Conservation (phyloP, 306 rosid species). For the Vigna hirtella region DNA sequence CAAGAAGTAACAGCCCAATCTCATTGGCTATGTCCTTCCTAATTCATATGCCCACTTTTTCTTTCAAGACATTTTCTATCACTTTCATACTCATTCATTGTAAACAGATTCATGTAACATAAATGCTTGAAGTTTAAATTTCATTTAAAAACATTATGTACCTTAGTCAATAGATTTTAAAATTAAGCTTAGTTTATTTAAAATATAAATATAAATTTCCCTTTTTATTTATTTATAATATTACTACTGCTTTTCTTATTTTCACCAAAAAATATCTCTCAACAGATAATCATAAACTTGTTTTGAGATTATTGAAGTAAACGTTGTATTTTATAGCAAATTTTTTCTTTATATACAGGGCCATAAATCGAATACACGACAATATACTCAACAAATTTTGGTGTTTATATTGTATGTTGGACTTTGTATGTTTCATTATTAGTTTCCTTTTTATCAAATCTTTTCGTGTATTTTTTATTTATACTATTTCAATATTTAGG, state of each 20-base stretch:
- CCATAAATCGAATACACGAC: too few species aligned
- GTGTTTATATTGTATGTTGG: too few species aligned
- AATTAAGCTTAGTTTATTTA: background rate
- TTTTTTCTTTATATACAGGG: too few species aligned
- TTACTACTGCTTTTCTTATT: background rate
- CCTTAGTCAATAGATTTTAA: background rate
- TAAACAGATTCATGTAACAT: background rate
- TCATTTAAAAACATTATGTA: background rate
- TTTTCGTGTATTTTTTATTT: too few species aligned
- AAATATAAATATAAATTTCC: background rate
- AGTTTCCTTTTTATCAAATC: too few species aligned
- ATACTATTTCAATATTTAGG: too few species aligned
- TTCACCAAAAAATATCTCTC: background rate
- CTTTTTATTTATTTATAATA: background rate
- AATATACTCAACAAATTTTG: too few species aligned
- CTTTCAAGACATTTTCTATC: background rate
- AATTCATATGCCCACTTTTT: background rate
- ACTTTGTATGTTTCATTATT: too few species aligned
- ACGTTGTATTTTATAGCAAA: too few species aligned
- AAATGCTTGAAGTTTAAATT: background rate
- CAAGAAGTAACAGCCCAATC: background rate
- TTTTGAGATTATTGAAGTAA: too few species aligned
- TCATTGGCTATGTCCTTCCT: too few species aligned
- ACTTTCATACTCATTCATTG: background rate
- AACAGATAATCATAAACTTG: background rate